A percentile compares a stretch with the other conserved stretches of the same genome.
Evolutionary conservation across 352 stramenopile species (phyloP).

Genomic region (Phytophthora chlamydospora): DNA sequence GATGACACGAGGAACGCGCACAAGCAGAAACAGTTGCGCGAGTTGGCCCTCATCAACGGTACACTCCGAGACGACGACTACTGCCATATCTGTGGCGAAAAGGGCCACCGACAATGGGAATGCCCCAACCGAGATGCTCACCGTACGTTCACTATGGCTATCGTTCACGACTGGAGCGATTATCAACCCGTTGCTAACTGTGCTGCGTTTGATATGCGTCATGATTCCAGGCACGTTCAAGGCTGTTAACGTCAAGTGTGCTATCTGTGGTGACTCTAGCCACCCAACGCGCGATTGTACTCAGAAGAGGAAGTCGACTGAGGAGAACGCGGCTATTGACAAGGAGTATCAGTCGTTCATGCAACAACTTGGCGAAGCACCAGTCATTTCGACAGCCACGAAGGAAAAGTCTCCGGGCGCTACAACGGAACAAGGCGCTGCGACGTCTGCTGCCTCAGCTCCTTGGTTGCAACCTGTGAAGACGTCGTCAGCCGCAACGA

Average conservation of each 20-base stretch:
- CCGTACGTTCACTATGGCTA: conserved; percentile 49
- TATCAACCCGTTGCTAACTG: conserved; percentile 19
- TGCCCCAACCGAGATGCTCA: conserved; percentile 90
- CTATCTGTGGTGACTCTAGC: conserved; percentile 97
- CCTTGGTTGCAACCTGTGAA: conserved; percentile 78
- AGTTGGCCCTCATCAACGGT: conserved; percentile 99
- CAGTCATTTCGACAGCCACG: conserved; percentile 63
- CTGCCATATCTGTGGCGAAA: conserved; percentile 98
- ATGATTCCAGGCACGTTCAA: conserved; percentile 66
- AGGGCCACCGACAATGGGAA: conserved; percentile 97
- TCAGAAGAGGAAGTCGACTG: conserved; percentile 79
- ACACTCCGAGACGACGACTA: conserved; percentile 98
- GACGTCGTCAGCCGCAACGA: conserved; percentile 35
- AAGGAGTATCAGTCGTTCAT: conserved; percentile 89
- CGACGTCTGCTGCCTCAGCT: conserved; percentile 39
- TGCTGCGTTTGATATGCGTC: conserved; percentile 2
- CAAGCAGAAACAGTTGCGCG: conserved; percentile 98
- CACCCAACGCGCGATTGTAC: conserved; percentile 98
- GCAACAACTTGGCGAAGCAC: conserved; percentile 85
- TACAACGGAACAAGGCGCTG: conserved; percentile 2
- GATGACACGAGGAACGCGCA: conserved; percentile 95
- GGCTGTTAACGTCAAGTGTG: conserved; percentile 93
- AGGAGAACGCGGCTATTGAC: conserved; percentile 80
- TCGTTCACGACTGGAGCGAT: neutral
- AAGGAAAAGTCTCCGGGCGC: conserved; percentile 33